Evolutionary conservation across 208 protist species (phyloP), one percentile per base, ranked within the genome.

Genomic region (Tritrichomonas foetus): DNA sequence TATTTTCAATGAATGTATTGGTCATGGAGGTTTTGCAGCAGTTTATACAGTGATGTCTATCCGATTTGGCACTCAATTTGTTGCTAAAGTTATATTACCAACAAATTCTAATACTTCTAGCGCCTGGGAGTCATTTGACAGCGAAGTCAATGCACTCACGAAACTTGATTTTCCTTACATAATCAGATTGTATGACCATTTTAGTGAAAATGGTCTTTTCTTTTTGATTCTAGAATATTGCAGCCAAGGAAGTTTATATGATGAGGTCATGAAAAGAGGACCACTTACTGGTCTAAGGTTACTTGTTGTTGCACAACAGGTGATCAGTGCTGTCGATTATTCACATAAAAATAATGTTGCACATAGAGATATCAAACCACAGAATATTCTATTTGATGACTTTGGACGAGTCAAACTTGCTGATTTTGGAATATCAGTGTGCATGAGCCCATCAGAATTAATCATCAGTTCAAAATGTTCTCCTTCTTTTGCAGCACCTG

Each of bases 291-390:
- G 47, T 53, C 41, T 20, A 3, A 82, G 74, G 50, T 82, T 82
- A 50, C 11, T 82, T 20, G n/a, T 36, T 20, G 8, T 82, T 49
- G 74, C 41, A 82, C n/a, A 25, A 14, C 41, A 50, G 50, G 50
- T 82, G 16, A 20, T 50, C 11, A 49, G 9, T 50, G 74, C 74
- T n/a, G 20, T 82, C 22, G 33, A 20, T n/a, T 82, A 82, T 50
- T 50, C 41, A n/a, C 74, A 82, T 36, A 36, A 25, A 9, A 82
- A 82, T 8, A 41, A 41, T n/a, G 50, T 82, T 30, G 74, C 74
- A 33, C 74, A 82, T 82, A 82, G 41, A 47, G 74, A 82, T 30
- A 82, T n/a, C n/a, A n/a, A n/a, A n/a, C n/a, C n/a, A n/a, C n/a
- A n/a, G n/a, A n/a, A n/a, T n/a, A n/a, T n/a, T n/a, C n/a, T n/a